Percentiles rank a stretch among this genome's conserved stretches.
Conservation (phyloP, 208 protist genomes). For the Phytomonas francai region DNA sequence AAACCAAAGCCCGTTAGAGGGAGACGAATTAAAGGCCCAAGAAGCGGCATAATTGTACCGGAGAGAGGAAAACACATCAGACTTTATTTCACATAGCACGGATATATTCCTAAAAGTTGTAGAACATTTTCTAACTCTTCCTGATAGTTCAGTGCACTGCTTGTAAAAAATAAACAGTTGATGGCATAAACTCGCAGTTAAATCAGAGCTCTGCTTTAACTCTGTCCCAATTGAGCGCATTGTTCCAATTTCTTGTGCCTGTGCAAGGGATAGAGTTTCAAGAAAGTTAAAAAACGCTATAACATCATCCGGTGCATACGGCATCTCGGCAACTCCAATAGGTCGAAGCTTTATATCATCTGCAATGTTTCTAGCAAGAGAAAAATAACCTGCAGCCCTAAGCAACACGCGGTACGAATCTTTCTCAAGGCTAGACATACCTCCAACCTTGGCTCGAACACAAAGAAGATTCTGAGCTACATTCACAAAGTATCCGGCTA, state of each 20-base stretch:
- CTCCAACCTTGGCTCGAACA: slow-evolving; percentile 22
- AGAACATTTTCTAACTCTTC: slow-evolving; percentile 16
- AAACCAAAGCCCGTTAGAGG: slow-evolving; percentile 24
- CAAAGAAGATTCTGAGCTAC: slow-evolving; percentile 42
- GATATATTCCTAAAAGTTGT: slow-evolving; percentile 26
- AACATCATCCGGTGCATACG: slow-evolving; percentile 26
- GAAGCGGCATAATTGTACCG: slow-evolving; percentile 42
- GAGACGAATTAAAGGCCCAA: slow-evolving; percentile 18
- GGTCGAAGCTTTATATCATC: slow-evolving; percentile 26
- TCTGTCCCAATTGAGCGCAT: slow-evolving; percentile 33
- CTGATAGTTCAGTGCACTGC: slow-evolving; percentile 13
- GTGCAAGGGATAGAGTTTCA: slow-evolving; percentile 30
- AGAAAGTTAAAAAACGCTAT: slow-evolving; percentile 23
- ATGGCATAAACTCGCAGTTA: slow-evolving; percentile 33
- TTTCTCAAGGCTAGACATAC: slow-evolving; percentile 27
- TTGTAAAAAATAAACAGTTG: slow-evolving; percentile 51
- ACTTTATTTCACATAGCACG: slow-evolving; percentile 30
- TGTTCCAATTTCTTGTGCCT: slow-evolving; percentile 62
- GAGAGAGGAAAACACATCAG: slow-evolving; percentile 34
- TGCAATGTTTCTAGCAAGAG: slow-evolving; percentile 22
- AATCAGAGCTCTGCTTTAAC: slow-evolving; percentile 22
- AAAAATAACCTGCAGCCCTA: slow-evolving; percentile 54
- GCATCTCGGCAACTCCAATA: slow-evolving; percentile 29
- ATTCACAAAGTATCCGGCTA: slow-evolving; percentile 39
- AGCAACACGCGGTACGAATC: slow-evolving; percentile 56